These are phyloP conservation scores for Lactarius evosmus DNA, from an alignment of 768 basidiomycete genomes.

Conservation along the genomic window DNA sequence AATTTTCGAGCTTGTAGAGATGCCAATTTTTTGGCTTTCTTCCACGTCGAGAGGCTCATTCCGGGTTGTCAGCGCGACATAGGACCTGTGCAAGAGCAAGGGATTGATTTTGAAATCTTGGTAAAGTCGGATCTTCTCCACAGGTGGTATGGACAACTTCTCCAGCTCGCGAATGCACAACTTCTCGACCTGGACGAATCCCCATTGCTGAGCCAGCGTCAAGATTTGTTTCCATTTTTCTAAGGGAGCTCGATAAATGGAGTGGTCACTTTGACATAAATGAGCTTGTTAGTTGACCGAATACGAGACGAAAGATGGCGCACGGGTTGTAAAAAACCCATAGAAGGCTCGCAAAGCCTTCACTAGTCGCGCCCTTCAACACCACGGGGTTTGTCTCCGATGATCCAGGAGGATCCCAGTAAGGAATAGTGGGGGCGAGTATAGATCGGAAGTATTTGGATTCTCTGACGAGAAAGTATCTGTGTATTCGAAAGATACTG, in stretches of 20 bases:
- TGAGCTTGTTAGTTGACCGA: conserved; percentile 31
- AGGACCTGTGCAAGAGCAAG: conserved; percentile 48
- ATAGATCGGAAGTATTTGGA: conserved; percentile 44
- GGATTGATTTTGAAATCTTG: conserved; percentile 50
- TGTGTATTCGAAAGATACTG: conserved; percentile 53
- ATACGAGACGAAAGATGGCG: conserved; percentile 21
- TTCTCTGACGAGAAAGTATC: conserved; percentile 62
- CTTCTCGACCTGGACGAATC: conserved; percentile 47
- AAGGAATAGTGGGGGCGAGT: conserved; percentile 27
- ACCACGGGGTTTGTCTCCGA: conserved; percentile 34
- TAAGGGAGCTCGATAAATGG: conserved; percentile 48
- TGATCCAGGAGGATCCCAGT: conserved; percentile 31
- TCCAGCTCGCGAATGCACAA: conserved; percentile 55
- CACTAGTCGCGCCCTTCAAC: conserved; percentile 29
- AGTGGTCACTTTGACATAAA: conserved; percentile 44
- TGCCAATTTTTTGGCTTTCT: conserved; percentile 54
- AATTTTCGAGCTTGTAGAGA: conserved; percentile 53
- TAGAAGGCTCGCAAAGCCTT: conserved; percentile 32
- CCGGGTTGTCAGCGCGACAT: conserved; percentile 51
- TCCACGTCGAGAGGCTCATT: conserved; percentile 46
- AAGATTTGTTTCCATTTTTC: conserved; percentile 56
- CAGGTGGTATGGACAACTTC: conserved; percentile 40
- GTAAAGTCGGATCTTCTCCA: conserved; percentile 56
- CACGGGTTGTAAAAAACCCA: conserved; percentile 38
- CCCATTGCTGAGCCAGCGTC: conserved; percentile 52